phyloP scores from a whole-genome alignment of 1,284 basidiomycete species.

The Moesziomyces sp. region DNA sequence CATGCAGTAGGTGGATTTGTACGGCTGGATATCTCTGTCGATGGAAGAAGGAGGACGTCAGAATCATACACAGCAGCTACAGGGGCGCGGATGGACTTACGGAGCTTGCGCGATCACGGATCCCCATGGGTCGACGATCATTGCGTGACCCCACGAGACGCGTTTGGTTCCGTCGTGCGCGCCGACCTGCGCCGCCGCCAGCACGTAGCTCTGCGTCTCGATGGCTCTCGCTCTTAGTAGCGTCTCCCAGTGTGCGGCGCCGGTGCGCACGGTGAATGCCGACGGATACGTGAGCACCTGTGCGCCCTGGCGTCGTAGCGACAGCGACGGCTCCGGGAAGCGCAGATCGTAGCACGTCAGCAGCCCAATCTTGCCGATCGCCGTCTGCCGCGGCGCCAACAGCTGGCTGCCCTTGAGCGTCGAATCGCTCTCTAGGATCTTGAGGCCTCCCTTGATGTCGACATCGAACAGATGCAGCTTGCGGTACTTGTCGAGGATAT shows the following conservation, averaged over 20 bases:
- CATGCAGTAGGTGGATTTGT: conserved; percentile 59
- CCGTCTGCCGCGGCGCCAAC: conserved; percentile 61
- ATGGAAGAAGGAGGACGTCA: not conserved
- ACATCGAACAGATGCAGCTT: conserved; percentile 73
- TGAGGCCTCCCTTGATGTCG: conserved; percentile 67
- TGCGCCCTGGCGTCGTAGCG: conserved; percentile 69
- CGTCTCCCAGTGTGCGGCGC: conserved; percentile 67
- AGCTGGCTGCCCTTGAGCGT: conserved; percentile 68
- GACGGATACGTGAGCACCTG: conserved; percentile 71
- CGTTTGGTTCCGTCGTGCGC: conserved; percentile 57
- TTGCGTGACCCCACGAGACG: conserved; percentile 65
- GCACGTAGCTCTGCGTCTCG: conserved; percentile 69
- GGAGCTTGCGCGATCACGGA: conserved; percentile 61
- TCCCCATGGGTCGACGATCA: conserved; percentile 67
- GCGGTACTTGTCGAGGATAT: conserved; percentile 68
- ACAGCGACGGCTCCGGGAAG: conserved; percentile 70
- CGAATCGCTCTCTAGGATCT: conserved; percentile 65
- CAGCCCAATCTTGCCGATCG: conserved; percentile 68
- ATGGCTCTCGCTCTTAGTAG: conserved; percentile 68
- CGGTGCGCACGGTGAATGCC: conserved; percentile 70
- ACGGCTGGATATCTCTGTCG: conserved; percentile 59
- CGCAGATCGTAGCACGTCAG: conserved; percentile 73
- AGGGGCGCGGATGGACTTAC: conserved; percentile 10
- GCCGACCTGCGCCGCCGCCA: conserved; percentile 68
- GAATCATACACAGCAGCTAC: not conserved